These are phyloP conservation scores for Cerioporus squamosus DNA, from an alignment of 1,284 basidiomycete genomes.

Conservation along the genomic window DNA sequence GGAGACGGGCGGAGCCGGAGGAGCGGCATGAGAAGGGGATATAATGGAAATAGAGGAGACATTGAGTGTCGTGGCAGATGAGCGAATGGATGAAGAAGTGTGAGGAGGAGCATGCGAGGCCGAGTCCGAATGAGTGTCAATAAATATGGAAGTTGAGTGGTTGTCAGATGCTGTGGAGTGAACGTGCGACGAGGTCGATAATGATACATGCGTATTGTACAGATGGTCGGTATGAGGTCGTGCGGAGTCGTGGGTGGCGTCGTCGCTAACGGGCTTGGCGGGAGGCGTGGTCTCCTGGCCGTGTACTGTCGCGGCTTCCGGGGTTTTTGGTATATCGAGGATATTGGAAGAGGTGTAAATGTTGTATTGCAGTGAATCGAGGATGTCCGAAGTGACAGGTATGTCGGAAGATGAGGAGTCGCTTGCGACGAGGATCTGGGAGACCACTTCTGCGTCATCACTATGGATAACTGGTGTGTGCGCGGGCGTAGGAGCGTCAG, in stretches of 20 bases:
- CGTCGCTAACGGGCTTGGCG: slow-evolving; percentile 1
- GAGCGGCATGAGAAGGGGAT: slow-evolving; percentile 21
- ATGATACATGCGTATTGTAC: slow-evolving; percentile 20
- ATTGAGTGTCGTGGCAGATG: slow-evolving; percentile 11
- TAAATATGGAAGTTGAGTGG: slow-evolving; percentile 20
- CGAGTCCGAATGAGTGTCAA: slow-evolving; percentile 12
- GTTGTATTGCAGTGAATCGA: background rate
- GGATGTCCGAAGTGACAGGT: slow-evolving; percentile 4
- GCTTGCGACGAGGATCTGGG: no score
- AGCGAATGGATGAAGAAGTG: slow-evolving; percentile 5
- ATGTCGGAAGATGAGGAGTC: background rate
- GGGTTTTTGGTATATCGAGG: background rate
- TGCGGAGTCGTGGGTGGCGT: slow-evolving; percentile 10
- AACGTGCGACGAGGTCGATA: slow-evolving; percentile 15
- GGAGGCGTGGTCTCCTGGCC: background rate
- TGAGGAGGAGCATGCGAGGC: slow-evolving; percentile 11
- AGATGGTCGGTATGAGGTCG: slow-evolving; percentile 16
- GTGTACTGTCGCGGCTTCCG: background rate
- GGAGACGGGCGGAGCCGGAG: slow-evolving; percentile 23
- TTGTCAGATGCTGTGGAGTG: slow-evolving; percentile 17
- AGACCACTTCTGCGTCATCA: no score
- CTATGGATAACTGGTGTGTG: slow-evolving; percentile 1
- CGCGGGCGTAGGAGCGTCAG: slow-evolving; percentile 24
- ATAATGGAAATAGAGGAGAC: slow-evolving; percentile 14
- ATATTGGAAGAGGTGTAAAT: slow-evolving; percentile 1